Base-by-base conservation (phyloP, 176 grass and related monocot species). In the Puccinellia tenuiflora region DNA sequence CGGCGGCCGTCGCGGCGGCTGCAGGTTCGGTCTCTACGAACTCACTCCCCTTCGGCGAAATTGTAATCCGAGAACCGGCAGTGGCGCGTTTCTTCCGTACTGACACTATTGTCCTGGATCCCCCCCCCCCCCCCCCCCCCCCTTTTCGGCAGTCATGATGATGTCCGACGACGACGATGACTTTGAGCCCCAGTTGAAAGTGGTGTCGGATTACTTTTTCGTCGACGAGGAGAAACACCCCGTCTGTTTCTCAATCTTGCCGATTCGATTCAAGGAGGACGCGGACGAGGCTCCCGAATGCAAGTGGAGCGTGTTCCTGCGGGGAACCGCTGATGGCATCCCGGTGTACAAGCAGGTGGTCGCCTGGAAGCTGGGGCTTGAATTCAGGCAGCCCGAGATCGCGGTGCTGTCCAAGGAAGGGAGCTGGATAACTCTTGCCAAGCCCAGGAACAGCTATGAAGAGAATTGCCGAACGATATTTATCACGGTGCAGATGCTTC, bases 281-380 rank as follows among this genome's bases (percentile, higher is more conserved):
- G 7, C 55, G 25, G 25, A 90, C 2, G 73, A 68, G 30, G 50
- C 64, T 0, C 45, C 64, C 7, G 30, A 28, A 39, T 60, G 74
- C 56, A 68, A 83, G 13, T 22, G 13, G 31, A 46, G 67, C 31
- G 72, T 92, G 28, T 69, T 81, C 59, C 75, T 96, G 72, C 17
- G 76, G 54, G 93, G 90, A 33, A 87, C 26, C 4, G 52, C n/a
- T 3, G 80, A 81, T 3, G 75, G 83, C 80, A 22, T 80, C 37
- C 84, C 65, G 20, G 61, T 79, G 17, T 92, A 85, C 71, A 83
- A 55, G 86, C 76, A 77, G 56, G 90, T 86, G 20, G 82, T 85
- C 7, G 92, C 90, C 12, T 98, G 95, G 92, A 93, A 82, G 83
- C 30, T 93, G 38, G 76, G 31, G 16, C 76, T 99, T 30, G 59